phyloP scores from a whole-genome alignment of 805 yeast species.

The Teunomyces panamensis region DNA sequence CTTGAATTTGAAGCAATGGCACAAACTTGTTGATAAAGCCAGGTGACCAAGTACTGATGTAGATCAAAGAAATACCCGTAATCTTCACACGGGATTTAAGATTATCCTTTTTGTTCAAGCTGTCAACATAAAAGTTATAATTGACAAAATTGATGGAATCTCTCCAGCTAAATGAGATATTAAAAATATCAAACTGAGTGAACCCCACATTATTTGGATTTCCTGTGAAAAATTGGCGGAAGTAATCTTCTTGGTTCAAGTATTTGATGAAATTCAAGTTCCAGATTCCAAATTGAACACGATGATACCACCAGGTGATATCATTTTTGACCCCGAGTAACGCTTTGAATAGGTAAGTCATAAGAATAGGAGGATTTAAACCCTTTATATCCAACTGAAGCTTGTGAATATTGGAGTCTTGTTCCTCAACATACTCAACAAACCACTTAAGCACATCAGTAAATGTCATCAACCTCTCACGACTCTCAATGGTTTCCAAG shows the following conservation, averaged over 20 bases:
- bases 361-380: slow-evolving; percentile 34
- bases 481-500: slow-evolving; percentile 29
- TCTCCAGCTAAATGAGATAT: slow-evolving; percentile 35
- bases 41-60: slow-evolving; percentile 36
- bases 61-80: slow-evolving; percentile 37
- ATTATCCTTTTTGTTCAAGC: slow-evolving; percentile 14
- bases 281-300: slow-evolving; percentile 42
- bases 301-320: slow-evolving; percentile 36
- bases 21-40: slow-evolving; percentile 34
- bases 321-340: slow-evolving; percentile 26
- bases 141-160: slow-evolving; percentile 30
- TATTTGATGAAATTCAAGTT: slow-evolving; percentile 35
- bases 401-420: slow-evolving; percentile 15
- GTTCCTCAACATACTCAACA: slow-evolving; percentile 16
- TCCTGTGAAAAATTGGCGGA: slow-evolving; percentile 22
- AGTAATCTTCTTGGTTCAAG: slow-evolving; percentile 37
- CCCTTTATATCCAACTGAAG: slow-evolving; percentile 41
- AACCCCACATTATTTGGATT: slow-evolving; percentile 15
- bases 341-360: slow-evolving; percentile 28
- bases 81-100: slow-evolving; percentile 19
- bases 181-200: slow-evolving; percentile 30
- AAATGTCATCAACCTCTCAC: slow-evolving; percentile 33
- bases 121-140: slow-evolving; percentile 35
- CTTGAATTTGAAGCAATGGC: slow-evolving; percentile 32
- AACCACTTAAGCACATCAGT: slow-evolving; percentile 33